Conservation (phyloP, 1,284 basidiomycete species). For the Ganoderma sp. region DNA sequence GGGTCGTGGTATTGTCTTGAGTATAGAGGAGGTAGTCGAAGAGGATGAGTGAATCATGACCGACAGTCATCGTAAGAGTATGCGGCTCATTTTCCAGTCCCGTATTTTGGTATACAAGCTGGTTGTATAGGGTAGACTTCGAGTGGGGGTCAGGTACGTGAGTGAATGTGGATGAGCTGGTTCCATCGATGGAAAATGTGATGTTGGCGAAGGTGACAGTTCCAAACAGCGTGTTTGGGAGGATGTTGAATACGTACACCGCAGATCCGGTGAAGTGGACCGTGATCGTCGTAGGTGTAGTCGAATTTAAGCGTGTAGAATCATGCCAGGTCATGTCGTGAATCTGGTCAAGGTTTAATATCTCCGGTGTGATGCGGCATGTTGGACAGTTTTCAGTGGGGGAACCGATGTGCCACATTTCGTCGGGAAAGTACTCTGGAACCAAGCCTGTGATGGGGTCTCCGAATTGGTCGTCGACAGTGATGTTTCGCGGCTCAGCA, state of each 20-base stretch:
- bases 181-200: neutral
- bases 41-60: conserved; percentile 18
- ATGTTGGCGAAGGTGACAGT: neutral
- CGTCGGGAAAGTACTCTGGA: neutral
- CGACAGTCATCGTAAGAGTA: conserved; percentile 22
- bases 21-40: conserved; percentile 34
- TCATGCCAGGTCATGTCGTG: neutral
- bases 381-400: neutral
- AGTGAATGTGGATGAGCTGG: neutral
- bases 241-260: neutral
- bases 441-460: neutral
- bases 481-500: neutral
- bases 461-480: neutral
- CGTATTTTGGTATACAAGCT: conserved; percentile 30
- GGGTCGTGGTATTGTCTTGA: neutral
- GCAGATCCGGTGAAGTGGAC: neutral
- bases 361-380: neutral
- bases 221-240: neutral
- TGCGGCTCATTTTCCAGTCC: conserved; percentile 29
- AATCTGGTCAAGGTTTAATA: neutral
- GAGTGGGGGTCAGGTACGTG: neutral
- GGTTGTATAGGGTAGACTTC: neutral
- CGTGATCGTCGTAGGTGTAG: neutral
- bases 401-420: neutral
- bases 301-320: neutral